These are phyloP conservation scores for Glebionis coronaria DNA, from an alignment of 129 eudicot species.

Conservation along the genomic window DNA sequence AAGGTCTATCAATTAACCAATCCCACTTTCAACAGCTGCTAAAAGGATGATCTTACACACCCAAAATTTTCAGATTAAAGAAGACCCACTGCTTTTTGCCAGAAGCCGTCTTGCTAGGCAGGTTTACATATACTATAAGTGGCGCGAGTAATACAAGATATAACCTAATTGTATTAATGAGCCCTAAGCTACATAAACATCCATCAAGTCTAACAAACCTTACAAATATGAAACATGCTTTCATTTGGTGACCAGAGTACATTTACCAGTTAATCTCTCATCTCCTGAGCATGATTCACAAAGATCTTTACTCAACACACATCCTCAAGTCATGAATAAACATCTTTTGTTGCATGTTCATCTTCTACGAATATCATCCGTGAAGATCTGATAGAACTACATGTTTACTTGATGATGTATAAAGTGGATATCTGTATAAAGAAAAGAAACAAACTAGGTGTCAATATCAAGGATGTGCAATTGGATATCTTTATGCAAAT, in stretches of 20 bases:
- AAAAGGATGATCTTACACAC: too few relatives aligned
- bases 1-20: too few relatives aligned
- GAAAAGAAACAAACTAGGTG: not conserved
- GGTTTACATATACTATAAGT: not conserved
- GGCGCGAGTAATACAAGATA: not conserved
- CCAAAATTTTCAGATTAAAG: not conserved
- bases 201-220: not conserved
- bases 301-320: not conserved
- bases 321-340: not conserved
- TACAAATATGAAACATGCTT: not conserved
- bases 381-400: not conserved
- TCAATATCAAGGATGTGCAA: not conserved
- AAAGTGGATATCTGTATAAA: constrained; percentile 4
- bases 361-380: not conserved
- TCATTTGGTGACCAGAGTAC: not conserved
- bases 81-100: not conserved
- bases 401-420: not conserved
- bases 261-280: not conserved
- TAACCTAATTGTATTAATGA: not conserved
- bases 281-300: not conserved
- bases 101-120: not conserved
- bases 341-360: constrained; percentile 5
- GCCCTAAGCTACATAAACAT: constrained; percentile 1
- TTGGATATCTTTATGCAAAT: too few relatives aligned
- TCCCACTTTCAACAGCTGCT: too few relatives aligned